Evolutionary conservation across 768 basidiomycete genomes (phyloP), one percentile per base, ranked within the genome.

Genomic region (Xerocomus potaroensis): DNA sequence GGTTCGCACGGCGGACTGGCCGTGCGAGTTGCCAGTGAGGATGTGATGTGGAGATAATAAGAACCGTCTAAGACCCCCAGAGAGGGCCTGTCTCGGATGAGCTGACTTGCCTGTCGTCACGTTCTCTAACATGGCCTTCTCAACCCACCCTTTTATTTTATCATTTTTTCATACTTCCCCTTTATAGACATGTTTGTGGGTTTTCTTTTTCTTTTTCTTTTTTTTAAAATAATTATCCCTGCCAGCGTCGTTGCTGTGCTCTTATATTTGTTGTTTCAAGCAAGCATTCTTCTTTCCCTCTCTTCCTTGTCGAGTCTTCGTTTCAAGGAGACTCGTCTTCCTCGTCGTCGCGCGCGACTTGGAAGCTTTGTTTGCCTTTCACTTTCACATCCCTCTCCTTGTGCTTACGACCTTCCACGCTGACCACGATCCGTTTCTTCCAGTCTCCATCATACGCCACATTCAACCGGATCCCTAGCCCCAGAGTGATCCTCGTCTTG

Each of bases 401-500:
- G 51, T 44, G 38, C 49, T 62, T 54, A 62, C 65, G 64, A 70
- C 63, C 50, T 31, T 58, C 58, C 54, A 72, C 68, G 66, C 62
- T 66, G 57, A 69, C 73, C 58, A 70, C 68, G 69, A 70, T 58
- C 62, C 53, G 50, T 58, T 58, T 56, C 60, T 49, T 51, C 53
- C 47, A 64, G 63, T 62, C 44, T 41, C 26, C 24, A n/a, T 23
- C 51, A 49, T 48, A 42, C 60, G 56, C 58, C 58, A 63, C 69
- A 61, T 61, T 67, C 59, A 56, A 59, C 59, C 52, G 50, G n/a
- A n/a, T 59, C 56, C 51, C 49, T 42, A 53, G 50, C 62, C 66
- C 72, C 75, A 74, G 47, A 55, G 59, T 56, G 45, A 35, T 52
- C 48, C 53, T 58, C 62, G 38, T 62, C 63, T 61, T 63, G 51